These are phyloP conservation scores for Pleurotus ostreatus DNA, from an alignment of 768 basidiomycete genomes.

Conservation along the genomic window DNA sequence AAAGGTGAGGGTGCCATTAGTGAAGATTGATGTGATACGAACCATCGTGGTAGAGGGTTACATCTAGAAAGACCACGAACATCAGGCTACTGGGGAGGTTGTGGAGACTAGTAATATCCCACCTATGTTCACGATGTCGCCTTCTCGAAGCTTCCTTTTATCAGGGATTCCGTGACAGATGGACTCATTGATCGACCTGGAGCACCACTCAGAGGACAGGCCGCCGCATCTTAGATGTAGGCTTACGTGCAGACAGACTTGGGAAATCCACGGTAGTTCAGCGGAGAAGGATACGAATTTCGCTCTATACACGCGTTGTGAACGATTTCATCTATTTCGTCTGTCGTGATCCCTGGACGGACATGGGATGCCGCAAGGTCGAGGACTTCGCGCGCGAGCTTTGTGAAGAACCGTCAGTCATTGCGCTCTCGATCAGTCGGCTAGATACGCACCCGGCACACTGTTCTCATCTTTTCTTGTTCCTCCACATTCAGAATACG, in stretches of 20 bases:
- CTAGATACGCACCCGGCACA: constrained; percentile 65
- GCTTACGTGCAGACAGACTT: constrained; percentile 95
- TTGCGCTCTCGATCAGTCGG: not conserved
- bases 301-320: constrained; percentile 90
- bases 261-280: constrained; percentile 88
- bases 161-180: constrained; percentile 98
- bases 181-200: constrained; percentile 86
- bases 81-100: constrained; percentile 13
- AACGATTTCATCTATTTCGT: constrained; percentile 90
- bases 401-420: not conserved
- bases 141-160: constrained; percentile 76
- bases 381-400: constrained; percentile 92
- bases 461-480: constrained; percentile 85
- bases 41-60: constrained; percentile 80
- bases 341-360: constrained; percentile 90
- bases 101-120: constrained; percentile 16
- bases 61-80: constrained; percentile 41
- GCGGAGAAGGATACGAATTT: constrained; percentile 89
- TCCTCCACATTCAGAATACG: constrained; percentile 67
- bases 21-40: constrained; percentile 9
- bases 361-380: constrained; percentile 86
- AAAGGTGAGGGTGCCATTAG: too few relatives aligned
- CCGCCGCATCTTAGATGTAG: not conserved
- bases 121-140: constrained; percentile 97
- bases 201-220: not conserved